Evolutionary conservation across 202 grass and related monocot species (phyloP), one percentile per base, ranked within the genome.

Genomic region (Setaria italica): DNA sequence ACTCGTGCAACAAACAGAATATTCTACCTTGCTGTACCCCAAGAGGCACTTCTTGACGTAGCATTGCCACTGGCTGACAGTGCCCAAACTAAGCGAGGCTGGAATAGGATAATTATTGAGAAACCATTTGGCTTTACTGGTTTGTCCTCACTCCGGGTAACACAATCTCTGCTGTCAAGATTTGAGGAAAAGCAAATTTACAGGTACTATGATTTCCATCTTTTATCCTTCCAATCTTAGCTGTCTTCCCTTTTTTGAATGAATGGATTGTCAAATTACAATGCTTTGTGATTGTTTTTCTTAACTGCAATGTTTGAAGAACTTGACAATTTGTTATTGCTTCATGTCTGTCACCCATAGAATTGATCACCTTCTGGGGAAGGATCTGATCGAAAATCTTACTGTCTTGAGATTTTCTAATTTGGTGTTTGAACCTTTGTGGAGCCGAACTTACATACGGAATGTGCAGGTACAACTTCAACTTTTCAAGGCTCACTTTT

Each of bases 361-460:
- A 88, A 98, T 98, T 83, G 95, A 95, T 62, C 95, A 98, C 84
- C 89, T 95, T 84, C 63, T 98, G 93, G 92, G 95, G 46, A 98
- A 98, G 82, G 93, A 98, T 86, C 87, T 98, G 54, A 98, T 98
- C 39, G 95, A 98, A 86, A 98, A 98, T 73, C 82, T 98, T 56
- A 98, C 95, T 54, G 95, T 98, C 80, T 85, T 98, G 84, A 93
- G 95, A 79, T 98, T 98, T 84, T 98, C 95, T 81, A 98, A 98
- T 88, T 93, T 98, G 83, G 89, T 98, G 47, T 98, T 98, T 77
- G 95, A 98, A 83, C 95, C 95, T 63, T 87, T 98, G 72, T 98
- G 95, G 95, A 92, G 91, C 82, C 86, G 93, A 56, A 98, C 81
- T 13, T 95, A 98, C 65, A 93, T 98, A 79, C 78, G 89, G 33